A percentile compares a stretch with the other conserved stretches of the same genome.
Evolutionary conservation across 2,329 filamentous ascomycete genomes (phyloP).

Genomic region (Fusarium nurragi): DNA sequence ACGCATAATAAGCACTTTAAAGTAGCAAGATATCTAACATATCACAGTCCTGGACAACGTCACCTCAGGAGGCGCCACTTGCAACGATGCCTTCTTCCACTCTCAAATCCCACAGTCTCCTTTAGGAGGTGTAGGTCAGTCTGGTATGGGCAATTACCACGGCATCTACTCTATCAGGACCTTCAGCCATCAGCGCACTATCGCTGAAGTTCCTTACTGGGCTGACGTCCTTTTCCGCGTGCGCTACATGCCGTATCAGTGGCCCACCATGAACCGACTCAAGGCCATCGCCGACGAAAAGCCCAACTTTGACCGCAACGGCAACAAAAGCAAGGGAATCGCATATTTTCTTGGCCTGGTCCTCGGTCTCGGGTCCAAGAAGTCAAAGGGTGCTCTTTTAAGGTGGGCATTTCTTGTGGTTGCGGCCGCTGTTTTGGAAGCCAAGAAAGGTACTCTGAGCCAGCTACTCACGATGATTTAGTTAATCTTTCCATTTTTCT

Average conservation of each 20-base stretch:
- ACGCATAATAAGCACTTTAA: conserved; percentile 42
- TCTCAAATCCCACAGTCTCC: conserved; percentile 54
- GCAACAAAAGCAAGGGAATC: conserved; percentile 60
- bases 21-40: conserved; percentile 29
- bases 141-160: conserved; percentile 60
- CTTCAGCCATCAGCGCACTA: conserved; percentile 53
- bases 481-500: conserved; percentile 7
- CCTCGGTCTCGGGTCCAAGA: conserved; percentile 61
- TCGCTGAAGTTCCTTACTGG: conserved; percentile 52
- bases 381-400: conserved; percentile 59
- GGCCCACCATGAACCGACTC: conserved; percentile 56
- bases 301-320: conserved; percentile 71
- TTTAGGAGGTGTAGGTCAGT: conserved; percentile 61
- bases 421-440: conserved; percentile 49
- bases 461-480: conserved; percentile 42
- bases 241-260: conserved; percentile 72
- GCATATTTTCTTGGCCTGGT: conserved; percentile 65
- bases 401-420: conserved; percentile 60
- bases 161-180: conserved; percentile 58
- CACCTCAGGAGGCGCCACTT: conserved; percentile 60
- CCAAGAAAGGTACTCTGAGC: conserved; percentile 49
- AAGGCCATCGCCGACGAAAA: conserved; percentile 54
- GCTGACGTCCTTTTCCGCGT: conserved; percentile 66
- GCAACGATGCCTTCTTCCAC: conserved; percentile 61
- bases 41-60: conserved; percentile 52